Evolutionary conservation across 2,329 filamentous ascomycete genomes (phyloP), one percentile per base, ranked within the genome.

Genomic region (Fusarium torreyae): DNA sequence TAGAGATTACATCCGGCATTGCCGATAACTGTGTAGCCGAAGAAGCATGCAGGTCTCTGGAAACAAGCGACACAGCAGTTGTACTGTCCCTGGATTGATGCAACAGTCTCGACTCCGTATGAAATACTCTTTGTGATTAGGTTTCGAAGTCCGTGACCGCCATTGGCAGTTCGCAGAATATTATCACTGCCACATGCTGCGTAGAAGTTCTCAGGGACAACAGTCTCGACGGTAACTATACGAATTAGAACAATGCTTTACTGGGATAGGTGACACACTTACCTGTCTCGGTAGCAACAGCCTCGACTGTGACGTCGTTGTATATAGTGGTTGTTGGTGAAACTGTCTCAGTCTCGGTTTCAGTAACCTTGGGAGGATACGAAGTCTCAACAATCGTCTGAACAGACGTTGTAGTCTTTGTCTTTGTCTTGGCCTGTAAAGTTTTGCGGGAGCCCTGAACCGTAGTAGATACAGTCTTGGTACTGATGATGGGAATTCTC

Each of bases 251-350:
- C n/a, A 3, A 6, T 44, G 17, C 14, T 17, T 1, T 7, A 34
- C 9, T 2, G 14, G 8, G 10, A 2, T 24, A n/a, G 2, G 0
- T 2, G 1, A 1, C 17, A 10, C 5, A 44, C 39, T 17, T 17
- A 44, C 54, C 54, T 10, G 45, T 26, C n/a, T 51, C 28, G 1
- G 54, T 48, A 1, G 24, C 33, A 1, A 5, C 42, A 7, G 20
- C 18, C 4, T 34, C 51, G 3, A 18, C n/a, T 0, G 45, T 43
- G 11, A 18, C 17, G 18, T 26, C 26, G 22, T 31, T 34, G 31
- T 50, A 15, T 6, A 15, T 7, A 4, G 2, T 31, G 11, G 17
- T 14, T 17, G 36, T 33, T 1, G 45, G 1, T 4, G 18, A 50
- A 13, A 40, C 6, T 15, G 26, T 50, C 26, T 50, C 34, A 0